phyloP scores from a whole-genome alignment of 2,329 filamentous ascomycete genomes.

The Rugonectria rugulosa region DNA sequence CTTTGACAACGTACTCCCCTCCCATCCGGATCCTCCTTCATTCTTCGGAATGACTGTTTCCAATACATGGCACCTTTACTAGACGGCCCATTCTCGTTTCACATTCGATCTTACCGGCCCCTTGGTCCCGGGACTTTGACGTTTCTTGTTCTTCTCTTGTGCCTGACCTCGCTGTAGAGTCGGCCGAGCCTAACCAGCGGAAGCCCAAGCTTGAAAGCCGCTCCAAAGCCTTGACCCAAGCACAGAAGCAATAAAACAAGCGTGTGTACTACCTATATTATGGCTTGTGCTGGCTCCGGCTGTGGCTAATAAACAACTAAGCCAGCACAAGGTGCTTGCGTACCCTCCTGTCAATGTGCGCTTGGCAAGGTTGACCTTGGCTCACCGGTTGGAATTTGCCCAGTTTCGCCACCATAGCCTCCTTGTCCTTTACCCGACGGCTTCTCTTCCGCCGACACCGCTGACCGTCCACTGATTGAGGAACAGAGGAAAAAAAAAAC shows the following conservation, averaged over 20 bases:
- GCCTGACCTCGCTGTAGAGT: neutral
- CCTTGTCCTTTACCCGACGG: slow-evolving; percentile 7
- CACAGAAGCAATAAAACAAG: slow-evolving; percentile 7
- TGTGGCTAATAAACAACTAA: neutral
- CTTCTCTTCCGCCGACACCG: slow-evolving; percentile 9
- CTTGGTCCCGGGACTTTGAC: too few species aligned
- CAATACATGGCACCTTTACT: too few species aligned
- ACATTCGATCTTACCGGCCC: too few species aligned
- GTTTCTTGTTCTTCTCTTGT: neutral
- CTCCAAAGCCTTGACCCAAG: neutral
- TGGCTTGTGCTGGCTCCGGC: neutral
- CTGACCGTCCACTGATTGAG: neutral
- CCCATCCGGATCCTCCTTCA: too few species aligned
- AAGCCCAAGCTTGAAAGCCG: neutral
- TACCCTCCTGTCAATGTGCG: slow-evolving; percentile 6
- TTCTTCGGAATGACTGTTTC: too few species aligned
- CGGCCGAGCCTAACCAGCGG: neutral
- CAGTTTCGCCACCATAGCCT: slow-evolving; percentile 34
- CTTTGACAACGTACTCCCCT: too few species aligned
- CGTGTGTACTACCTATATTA: slow-evolving; percentile 11
- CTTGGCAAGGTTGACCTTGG: slow-evolving; percentile 33
- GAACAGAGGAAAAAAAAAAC: neutral
- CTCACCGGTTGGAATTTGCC: slow-evolving; percentile 27
- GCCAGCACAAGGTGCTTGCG: neutral
- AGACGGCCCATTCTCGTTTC: too few species aligned